These are phyloP conservation scores for Fusarium sublunatum DNA, from an alignment of 2,329 filamentous ascomycete genomes.

Conservation along the genomic window DNA sequence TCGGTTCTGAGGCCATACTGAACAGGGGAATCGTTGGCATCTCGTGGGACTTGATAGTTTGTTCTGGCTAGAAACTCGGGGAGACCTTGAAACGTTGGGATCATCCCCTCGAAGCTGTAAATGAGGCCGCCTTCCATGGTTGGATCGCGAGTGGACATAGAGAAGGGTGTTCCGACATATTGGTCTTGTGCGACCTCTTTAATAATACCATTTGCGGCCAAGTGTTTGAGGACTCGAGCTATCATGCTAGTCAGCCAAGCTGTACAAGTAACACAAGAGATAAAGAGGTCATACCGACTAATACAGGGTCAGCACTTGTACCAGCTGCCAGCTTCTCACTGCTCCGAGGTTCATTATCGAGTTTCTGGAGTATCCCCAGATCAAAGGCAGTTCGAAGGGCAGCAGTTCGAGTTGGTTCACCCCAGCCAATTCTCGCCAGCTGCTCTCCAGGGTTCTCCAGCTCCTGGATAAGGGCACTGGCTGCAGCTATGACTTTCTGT, in stretches of 20 bases:
- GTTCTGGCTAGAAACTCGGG: slow-evolving; percentile 50
- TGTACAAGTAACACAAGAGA: neutral
- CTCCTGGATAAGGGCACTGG: slow-evolving; percentile 18
- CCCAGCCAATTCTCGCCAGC: slow-evolving; percentile 28
- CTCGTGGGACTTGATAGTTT: slow-evolving; percentile 49
- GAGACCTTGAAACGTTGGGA: slow-evolving; percentile 44
- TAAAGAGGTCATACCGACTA: slow-evolving; percentile 8
- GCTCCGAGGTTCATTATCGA: slow-evolving; percentile 15
- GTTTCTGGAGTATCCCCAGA: slow-evolving; percentile 29
- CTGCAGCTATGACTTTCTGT: slow-evolving; percentile 16
- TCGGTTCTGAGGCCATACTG: slow-evolving; percentile 35
- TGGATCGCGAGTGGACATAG: slow-evolving; percentile 24
- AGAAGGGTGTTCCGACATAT: slow-evolving; percentile 14
- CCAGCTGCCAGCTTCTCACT: slow-evolving; percentile 14
- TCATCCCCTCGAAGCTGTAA: slow-evolving; percentile 35
- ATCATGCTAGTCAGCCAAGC: neutral
- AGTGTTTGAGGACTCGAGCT: slow-evolving; percentile 24
- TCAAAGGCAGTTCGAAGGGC: slow-evolving; percentile 32
- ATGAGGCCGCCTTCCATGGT: slow-evolving; percentile 27
- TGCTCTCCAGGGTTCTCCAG: slow-evolving; percentile 31
- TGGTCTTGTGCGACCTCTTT: slow-evolving; percentile 18
- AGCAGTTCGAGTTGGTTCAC: slow-evolving; percentile 32
- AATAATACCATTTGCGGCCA: slow-evolving; percentile 18
- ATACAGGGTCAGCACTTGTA: slow-evolving; percentile 19
- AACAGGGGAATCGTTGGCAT: slow-evolving; percentile 37